phyloP scores from a whole-genome alignment of 148 eudicot species.

The Mesembryanthemum crystallinum region DNA sequence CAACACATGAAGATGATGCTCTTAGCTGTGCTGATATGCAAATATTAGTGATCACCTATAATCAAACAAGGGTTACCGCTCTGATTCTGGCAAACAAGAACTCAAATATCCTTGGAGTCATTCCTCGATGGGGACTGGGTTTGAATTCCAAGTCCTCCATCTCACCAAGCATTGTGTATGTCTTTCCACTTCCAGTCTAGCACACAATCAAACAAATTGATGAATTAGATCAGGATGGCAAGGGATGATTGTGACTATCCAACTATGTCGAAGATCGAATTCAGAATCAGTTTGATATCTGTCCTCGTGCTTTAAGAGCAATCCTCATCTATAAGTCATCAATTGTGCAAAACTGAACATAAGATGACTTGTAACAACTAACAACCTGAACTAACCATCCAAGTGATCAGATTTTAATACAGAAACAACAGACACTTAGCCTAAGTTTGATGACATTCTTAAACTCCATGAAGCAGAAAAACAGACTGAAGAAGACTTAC shows the following conservation, averaged over 20 bases:
- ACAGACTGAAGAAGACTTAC: constrained; percentile 28
- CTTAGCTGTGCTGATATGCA: neutral
- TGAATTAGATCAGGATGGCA: neutral
- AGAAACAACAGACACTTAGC: neutral
- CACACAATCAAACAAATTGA: neutral
- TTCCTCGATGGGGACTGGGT: constrained; percentile 87
- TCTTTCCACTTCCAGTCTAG: constrained; percentile 98
- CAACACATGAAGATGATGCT: constrained; percentile 13
- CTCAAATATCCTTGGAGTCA: constrained; percentile 96
- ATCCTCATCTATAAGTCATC: neutral
- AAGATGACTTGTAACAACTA: neutral
- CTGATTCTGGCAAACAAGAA: constrained; percentile 94
- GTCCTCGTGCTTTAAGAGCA: neutral
- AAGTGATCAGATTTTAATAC: neutral
- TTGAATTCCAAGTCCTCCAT: constrained; percentile 69
- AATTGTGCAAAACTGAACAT: neutral
- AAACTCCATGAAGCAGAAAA: neutral
- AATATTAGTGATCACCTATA: constrained; percentile 8
- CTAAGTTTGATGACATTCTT: neutral
- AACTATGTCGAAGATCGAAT: neutral
- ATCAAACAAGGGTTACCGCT: constrained; percentile 53
- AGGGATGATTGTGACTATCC: neutral
- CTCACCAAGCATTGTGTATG: constrained; percentile 97
- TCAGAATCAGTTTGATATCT: neutral
- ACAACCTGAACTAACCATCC: neutral